Evolutionary conservation across 495 filamentous ascomycete genomes (phyloP).

Genomic region (Trichoderma erinaceum): DNA sequence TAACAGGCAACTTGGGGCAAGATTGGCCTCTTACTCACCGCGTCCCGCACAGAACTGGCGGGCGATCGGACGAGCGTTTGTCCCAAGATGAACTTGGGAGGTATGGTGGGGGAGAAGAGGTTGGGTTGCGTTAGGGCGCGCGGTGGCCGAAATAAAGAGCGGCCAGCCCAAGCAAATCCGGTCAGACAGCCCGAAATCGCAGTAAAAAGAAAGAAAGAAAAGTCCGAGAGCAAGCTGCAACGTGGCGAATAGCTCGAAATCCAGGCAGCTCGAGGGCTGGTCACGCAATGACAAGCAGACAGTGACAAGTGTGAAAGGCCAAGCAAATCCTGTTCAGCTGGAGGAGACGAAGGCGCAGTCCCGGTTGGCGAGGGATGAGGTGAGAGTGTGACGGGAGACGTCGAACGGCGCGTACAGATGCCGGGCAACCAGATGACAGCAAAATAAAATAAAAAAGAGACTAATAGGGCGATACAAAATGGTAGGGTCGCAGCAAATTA

Average conservation of each 20-base stretch:
- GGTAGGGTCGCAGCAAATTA: background rate
- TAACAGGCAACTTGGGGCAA: constrained; percentile 9
- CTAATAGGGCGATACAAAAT: background rate
- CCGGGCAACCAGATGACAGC: background rate
- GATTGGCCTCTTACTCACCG: constrained; percentile 7
- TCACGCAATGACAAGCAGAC: background rate
- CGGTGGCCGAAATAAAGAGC: background rate
- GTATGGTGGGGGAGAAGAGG: background rate
- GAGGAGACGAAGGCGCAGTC: no score
- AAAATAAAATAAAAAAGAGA: background rate
- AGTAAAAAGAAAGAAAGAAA: background rate
- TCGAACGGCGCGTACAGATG: background rate
- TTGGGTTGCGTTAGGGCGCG: constrained; percentile 2
- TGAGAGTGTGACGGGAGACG: background rate
- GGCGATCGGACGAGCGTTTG: background rate
- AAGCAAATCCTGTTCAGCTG: background rate
- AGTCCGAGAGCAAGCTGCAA: background rate
- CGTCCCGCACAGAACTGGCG: background rate
- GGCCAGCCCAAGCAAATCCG: background rate
- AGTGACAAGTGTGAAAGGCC: background rate
- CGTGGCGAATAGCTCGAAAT: background rate
- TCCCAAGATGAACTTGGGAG: background rate
- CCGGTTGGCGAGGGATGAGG: background rate
- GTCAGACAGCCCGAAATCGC: background rate
- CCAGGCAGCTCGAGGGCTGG: background rate